Conservation (phyloP, 1,284 basidiomycete species). For the Ganoderma resinaceum region DNA sequence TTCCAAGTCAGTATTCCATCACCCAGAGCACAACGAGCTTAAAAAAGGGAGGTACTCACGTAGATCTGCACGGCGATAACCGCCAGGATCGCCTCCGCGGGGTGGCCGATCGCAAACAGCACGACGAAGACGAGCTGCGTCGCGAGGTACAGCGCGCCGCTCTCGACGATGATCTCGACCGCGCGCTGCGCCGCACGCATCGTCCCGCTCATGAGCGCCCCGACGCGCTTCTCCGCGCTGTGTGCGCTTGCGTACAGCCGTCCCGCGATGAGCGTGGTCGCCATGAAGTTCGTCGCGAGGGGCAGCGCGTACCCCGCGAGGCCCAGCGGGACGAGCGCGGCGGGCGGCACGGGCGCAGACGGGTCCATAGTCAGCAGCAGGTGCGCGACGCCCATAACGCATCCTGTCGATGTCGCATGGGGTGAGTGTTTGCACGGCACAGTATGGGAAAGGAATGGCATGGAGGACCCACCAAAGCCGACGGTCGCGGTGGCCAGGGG, state of each 20-base stretch:
- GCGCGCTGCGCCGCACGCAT: constrained; percentile 27
- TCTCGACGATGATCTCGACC: constrained; percentile 47
- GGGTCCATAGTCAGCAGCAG: constrained; percentile 26
- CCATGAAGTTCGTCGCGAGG: constrained; percentile 46
- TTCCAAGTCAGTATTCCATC: neutral
- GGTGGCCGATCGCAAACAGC: constrained; percentile 42
- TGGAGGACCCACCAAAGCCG: constrained; percentile 40
- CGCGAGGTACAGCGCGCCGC: constrained; percentile 35
- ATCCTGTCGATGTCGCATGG: neutral
- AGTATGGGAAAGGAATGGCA: constrained; percentile 42
- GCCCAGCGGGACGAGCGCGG: constrained; percentile 26
- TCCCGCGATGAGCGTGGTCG: constrained; percentile 47
- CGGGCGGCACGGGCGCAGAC: constrained; percentile 20
- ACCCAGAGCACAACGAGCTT: too few relatives aligned
- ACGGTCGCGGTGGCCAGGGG: constrained; percentile 41
- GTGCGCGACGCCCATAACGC: constrained; percentile 26
- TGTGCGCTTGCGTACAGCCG: constrained; percentile 42
- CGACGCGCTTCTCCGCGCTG: constrained; percentile 6
- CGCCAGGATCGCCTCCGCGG: constrained; percentile 44
- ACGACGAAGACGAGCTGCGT: constrained; percentile 48
- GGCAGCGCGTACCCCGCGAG: constrained; percentile 45
- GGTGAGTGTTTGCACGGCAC: constrained; percentile 24
- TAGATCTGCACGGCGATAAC: constrained; percentile 49
- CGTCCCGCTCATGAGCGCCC: constrained; percentile 2
- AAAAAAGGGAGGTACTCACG: constrained; percentile 31